Evolutionary conservation across 2,329 filamentous ascomycete species (phyloP), one percentile per base, ranked within the genome.

Genomic region (Aphanocladium album): DNA sequence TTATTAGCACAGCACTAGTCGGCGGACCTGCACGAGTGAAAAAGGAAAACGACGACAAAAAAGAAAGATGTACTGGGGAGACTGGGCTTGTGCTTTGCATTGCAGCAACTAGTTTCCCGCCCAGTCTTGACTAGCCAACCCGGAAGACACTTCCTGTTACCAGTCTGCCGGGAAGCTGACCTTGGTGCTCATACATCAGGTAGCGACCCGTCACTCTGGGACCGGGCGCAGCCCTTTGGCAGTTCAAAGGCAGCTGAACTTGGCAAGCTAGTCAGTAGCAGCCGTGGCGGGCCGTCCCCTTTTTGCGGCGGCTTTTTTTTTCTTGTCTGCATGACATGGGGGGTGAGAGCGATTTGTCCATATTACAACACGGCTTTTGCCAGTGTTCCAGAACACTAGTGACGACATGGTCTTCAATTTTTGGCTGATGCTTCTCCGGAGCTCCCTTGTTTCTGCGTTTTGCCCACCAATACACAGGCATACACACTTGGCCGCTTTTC

Each of bases 1-100:
- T 27, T 49, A 12, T 27, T 49, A 12, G 27, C 21, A 19, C 2
- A 8, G n/a, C 56, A 25, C 25, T n/a, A 46, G 53, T n/a, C n/a
- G n/a, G n/a, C n/a, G n/a, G n/a, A n/a, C n/a, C 45, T 41, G 35
- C 5, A 46, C 8, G 8, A 9, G 23, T 23, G 21, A 23, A 43
- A 37, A 41, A 30, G 19, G 6, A 23, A n/a, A 58, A 39, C 16
- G 12, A 12, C 5, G 30, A 11, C 35, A 39, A 16, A 16, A 23
- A 30, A 43, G n/a, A 41, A 41, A 46, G 3, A 17, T n/a, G n/a
- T n/a, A n/a, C n/a, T n/a, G n/a, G n/a, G 23, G 12, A 23, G 23
- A 37, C 30, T 33, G n/a, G 56, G 56, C 41, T 56, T 25, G 53
- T 58, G 45, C 33, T 58, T 33, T 58, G 46, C 46, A 58, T 58